Base-by-base conservation (phyloP, 352 stramenopile genomes). In the Ophiocytium majus region DNA sequence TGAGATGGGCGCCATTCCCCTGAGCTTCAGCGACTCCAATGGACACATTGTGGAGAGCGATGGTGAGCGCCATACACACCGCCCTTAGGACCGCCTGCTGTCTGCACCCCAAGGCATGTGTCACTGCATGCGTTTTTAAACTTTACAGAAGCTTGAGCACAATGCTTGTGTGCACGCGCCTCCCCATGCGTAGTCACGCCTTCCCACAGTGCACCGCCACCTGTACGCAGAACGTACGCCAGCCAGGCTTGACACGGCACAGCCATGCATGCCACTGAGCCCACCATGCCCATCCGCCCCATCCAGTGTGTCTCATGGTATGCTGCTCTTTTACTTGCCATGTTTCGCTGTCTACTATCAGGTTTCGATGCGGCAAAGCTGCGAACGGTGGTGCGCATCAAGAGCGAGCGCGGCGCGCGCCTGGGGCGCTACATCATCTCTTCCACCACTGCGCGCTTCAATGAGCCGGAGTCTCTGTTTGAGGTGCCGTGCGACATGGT, bases 21-120 rank as follows among this genome's bases (percentile, higher is more conserved):
- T 99, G 35, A 97, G 95, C 36, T 93, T 99, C 86, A 97, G 93
- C 78, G 97, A 99, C 91, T 93, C 93, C 87, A 98, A 93, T 86
- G 96, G 97, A 35, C 94, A 97, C 89, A 93, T 99, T 23, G 94
- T 98, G 89, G 96, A 99, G 89, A 94, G 95, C 0, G 94, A 97
- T 34, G 88, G 88, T 80, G 63, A 57, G 43, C 43, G 43, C 43
- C 14, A n/a, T n/a, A n/a, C n/a, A n/a, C n/a, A n/a, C n/a, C n/a
- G n/a, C n/a, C n/a, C n/a, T n/a, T n/a, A n/a, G n/a, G n/a, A n/a
- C n/a, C n/a, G n/a, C n/a, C n/a, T n/a, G n/a, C n/a, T n/a, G n/a
- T n/a, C n/a, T n/a, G n/a, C n/a, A n/a, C n/a, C n/a, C n/a, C n/a
- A n/a, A n/a, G n/a, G n/a, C n/a, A n/a, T n/a, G n/a, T n/a, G n/a